A percentile compares a stretch with the other conserved stretches of the same genome.
Conservation (phyloP, 768 basidiomycete species). For the Auricularia auricula-judae region DNA sequence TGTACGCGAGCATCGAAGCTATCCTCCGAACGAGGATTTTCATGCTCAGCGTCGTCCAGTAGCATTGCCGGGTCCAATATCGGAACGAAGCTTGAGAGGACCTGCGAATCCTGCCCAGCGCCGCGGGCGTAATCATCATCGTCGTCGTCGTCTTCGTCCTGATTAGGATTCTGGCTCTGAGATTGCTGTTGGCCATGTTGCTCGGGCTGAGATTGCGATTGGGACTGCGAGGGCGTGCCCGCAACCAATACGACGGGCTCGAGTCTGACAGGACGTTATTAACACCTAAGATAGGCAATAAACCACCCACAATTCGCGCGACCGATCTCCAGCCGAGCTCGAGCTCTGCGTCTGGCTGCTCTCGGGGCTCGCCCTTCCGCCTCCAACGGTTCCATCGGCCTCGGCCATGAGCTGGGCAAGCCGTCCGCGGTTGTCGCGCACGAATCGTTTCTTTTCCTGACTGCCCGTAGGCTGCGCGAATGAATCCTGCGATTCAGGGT, state of each 20-base stretch:
- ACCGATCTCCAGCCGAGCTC: not conserved
- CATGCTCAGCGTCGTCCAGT: not conserved
- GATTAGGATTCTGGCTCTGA: not conserved
- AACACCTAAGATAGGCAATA: not conserved
- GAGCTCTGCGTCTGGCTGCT: not conserved
- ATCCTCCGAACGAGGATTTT: not conserved
- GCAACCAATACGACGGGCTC: no score
- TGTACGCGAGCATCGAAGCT: not conserved
- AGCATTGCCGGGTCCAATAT: not conserved
- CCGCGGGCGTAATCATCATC: not conserved
- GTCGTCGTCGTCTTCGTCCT: not conserved
- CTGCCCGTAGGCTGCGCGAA: not conserved
- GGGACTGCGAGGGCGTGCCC: no score
- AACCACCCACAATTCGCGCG: not conserved
- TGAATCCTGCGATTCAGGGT: not conserved
- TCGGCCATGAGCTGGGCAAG: not conserved
- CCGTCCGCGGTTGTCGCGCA: not conserved
- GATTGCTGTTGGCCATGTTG: not conserved
- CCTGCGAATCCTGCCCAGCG: not conserved
- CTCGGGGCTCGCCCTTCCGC: not conserved
- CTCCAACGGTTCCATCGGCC: not conserved
- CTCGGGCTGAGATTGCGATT: not conserved
- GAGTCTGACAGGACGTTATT: no score
- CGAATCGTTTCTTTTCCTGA: not conserved
- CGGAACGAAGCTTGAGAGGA: not conserved